These are phyloP conservation scores for Raffaelea arxii DNA, from an alignment of 2,329 filamentous ascomycete genomes.

Conservation along the genomic window DNA sequence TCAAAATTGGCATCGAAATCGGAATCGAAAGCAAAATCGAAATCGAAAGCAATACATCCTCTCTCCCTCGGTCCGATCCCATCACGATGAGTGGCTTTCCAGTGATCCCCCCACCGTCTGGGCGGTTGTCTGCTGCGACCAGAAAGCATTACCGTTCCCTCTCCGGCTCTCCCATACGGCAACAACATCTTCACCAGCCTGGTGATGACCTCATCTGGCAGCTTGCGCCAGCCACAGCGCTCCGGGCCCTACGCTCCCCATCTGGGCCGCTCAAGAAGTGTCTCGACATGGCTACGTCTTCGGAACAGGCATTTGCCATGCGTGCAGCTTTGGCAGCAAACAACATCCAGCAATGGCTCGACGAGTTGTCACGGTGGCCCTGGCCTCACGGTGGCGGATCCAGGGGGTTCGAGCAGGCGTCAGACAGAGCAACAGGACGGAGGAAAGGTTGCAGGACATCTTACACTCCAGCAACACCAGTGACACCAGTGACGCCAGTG, in stretches of 20 bases:
- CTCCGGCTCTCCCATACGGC: constrained; percentile 36
- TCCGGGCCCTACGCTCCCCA: constrained; percentile 48
- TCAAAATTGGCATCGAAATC: too few relatives aligned
- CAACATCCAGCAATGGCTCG: constrained; percentile 63
- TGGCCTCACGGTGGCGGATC: constrained; percentile 42
- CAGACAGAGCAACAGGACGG: too few relatives aligned
- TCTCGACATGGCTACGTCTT: constrained; percentile 50
- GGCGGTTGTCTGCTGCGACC: constrained; percentile 26
- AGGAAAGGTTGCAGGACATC: too few relatives aligned
- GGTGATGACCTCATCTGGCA: constrained; percentile 50
- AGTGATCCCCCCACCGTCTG: constrained; percentile 22
- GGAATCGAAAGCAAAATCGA: too few relatives aligned
- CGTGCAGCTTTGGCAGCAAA: constrained; percentile 61
- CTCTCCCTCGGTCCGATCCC: too few relatives aligned
- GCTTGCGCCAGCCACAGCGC: constrained; percentile 49
- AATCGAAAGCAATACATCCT: too few relatives aligned
- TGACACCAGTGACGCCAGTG: not conserved
- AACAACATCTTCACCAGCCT: constrained; percentile 21
- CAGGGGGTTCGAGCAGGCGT: constrained; percentile 43
- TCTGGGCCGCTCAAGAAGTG: constrained; percentile 45
- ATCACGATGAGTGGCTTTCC: constrained; percentile 26
- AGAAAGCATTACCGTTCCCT: constrained; percentile 26
- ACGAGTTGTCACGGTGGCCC: constrained; percentile 55
- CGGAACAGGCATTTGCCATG: constrained; percentile 63
- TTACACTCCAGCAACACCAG: not conserved